phyloP scores from a whole-genome alignment of 1,284 basidiomycete genomes.

The Microbotryum saponariae region DNA sequence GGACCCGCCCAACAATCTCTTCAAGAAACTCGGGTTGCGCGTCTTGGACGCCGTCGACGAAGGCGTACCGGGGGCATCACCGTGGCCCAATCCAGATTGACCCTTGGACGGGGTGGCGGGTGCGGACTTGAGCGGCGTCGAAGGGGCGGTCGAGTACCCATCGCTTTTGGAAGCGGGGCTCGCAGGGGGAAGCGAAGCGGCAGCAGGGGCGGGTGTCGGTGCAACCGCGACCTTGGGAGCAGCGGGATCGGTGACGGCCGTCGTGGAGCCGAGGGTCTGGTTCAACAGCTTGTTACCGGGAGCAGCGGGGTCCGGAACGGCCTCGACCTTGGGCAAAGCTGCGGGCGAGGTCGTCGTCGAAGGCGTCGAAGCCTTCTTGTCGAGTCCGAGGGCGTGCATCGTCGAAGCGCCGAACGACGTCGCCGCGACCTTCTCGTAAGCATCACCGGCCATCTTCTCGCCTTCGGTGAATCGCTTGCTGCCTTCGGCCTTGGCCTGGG shows the following conservation, averaged over 20 bases:
- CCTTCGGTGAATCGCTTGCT: slow-evolving; percentile 4
- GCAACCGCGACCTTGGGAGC: not conserved
- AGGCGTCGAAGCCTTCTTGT: not conserved
- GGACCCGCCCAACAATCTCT: slow-evolving; percentile 1
- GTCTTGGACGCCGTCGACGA: not conserved
- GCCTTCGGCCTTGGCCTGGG: slow-evolving; percentile 1
- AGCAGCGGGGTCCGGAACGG: not conserved
- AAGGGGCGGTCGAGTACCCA: not conserved
- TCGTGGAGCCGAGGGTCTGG: not conserved
- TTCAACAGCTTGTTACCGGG: not conserved
- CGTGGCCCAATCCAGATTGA: slow-evolving; percentile 1
- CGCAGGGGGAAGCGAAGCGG: not conserved
- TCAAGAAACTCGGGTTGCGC: slow-evolving; percentile 4
- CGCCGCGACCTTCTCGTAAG: slow-evolving; percentile 3
- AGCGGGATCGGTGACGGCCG: not conserved
- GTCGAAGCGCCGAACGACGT: slow-evolving; percentile 5
- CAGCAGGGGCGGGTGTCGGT: not conserved
- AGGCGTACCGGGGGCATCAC: not conserved
- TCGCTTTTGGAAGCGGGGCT: not conserved
- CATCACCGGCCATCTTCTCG: not conserved
- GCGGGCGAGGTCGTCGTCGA: not conserved
- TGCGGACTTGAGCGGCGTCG: not conserved
- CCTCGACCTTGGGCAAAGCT: not conserved
- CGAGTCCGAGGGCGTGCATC: slow-evolving; percentile 6
- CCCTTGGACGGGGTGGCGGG: not conserved